Evolutionary conservation across 2,329 filamentous ascomycete genomes (phyloP).

Genomic region (Dothideomycetidae sp.): DNA sequence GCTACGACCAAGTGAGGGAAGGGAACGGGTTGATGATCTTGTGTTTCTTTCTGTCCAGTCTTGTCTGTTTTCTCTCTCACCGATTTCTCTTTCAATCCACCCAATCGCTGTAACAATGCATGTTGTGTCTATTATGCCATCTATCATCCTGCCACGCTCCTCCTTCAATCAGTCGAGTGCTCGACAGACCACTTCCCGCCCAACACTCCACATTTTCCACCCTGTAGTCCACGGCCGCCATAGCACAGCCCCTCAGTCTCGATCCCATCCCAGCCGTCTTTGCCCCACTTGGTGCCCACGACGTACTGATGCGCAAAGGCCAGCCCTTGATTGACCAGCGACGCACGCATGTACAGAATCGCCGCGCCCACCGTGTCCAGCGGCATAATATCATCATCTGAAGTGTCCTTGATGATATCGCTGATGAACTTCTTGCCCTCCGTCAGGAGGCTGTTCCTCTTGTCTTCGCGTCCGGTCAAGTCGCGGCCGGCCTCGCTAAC

Average conservation of each 20-base stretch:
- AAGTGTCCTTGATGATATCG: conserved; percentile 16
- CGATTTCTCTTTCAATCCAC: too few relatives aligned
- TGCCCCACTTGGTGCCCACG: conserved; percentile 24
- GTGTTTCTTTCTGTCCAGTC: too few relatives aligned
- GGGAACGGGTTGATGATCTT: too few relatives aligned
- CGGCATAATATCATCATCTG: conserved; percentile 20
- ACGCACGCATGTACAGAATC: conserved; percentile 23
- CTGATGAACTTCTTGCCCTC: conserved; percentile 1
- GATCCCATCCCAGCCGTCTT: conserved; percentile 24
- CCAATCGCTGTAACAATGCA: too few relatives aligned
- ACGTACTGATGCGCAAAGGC: conserved; percentile 23
- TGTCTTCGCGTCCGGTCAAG: background rate
- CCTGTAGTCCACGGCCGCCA: background rate
- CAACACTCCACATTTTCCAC: background rate
- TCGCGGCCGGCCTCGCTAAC: background rate
- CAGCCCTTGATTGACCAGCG: conserved; percentile 22
- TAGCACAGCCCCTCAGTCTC: conserved; percentile 28
- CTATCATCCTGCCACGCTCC: too few relatives aligned
- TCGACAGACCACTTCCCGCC: conserved; percentile 6
- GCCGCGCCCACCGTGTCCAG: conserved; percentile 26
- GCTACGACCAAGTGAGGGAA: too few relatives aligned
- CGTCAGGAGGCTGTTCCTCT: background rate
- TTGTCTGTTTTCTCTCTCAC: too few relatives aligned
- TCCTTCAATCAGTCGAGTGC: too few relatives aligned
- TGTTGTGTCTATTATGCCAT: too few relatives aligned